Evolutionary conservation across 2,329 filamentous ascomycete genomes (phyloP).

Genomic region (Annulohypoxylon truncatum): DNA sequence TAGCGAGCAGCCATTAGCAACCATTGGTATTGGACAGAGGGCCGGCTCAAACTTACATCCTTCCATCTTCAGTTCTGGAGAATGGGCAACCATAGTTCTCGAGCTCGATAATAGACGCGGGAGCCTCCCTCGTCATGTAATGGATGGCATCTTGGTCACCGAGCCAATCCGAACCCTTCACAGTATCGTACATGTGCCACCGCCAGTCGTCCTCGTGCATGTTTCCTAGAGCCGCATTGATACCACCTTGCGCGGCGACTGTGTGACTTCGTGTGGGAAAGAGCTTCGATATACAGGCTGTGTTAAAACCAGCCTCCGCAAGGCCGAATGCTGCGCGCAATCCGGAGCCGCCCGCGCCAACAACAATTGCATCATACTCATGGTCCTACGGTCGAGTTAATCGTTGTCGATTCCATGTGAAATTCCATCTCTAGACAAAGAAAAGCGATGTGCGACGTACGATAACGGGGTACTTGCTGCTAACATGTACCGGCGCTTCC

Average conservation of each 20-base stretch:
- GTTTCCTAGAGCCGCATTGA: constrained; percentile 90
- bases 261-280: constrained; percentile 89
- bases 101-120: constrained; percentile 90
- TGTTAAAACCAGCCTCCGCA: constrained; percentile 90
- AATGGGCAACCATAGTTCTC: constrained; percentile 99
- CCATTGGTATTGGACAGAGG: background rate
- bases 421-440: constrained; percentile 4
- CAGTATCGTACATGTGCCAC: constrained; percentile 99
- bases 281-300: constrained; percentile 86
- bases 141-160: constrained; percentile 98
- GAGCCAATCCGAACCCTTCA: constrained; percentile 97
- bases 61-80: constrained; percentile 94
- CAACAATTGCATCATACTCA: constrained; percentile 97
- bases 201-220: constrained; percentile 99
- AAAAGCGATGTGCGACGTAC: constrained; percentile 63
- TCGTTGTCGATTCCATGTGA: constrained; percentile 31
- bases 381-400: constrained; percentile 74
- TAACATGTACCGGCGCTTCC: constrained; percentile 88
- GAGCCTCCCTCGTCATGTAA: constrained; percentile 97
- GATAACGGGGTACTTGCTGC: constrained; percentile 93
- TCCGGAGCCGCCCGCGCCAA: constrained; percentile 84
- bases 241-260: constrained; percentile 83
- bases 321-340: constrained; percentile 87
- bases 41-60: constrained; percentile 71
- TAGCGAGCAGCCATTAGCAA: constrained; percentile 53